Evolutionary conservation across 345 rosid species (phyloP), one percentile per base, ranked within the genome.

Genomic region (Ailanthus altissimus): DNA sequence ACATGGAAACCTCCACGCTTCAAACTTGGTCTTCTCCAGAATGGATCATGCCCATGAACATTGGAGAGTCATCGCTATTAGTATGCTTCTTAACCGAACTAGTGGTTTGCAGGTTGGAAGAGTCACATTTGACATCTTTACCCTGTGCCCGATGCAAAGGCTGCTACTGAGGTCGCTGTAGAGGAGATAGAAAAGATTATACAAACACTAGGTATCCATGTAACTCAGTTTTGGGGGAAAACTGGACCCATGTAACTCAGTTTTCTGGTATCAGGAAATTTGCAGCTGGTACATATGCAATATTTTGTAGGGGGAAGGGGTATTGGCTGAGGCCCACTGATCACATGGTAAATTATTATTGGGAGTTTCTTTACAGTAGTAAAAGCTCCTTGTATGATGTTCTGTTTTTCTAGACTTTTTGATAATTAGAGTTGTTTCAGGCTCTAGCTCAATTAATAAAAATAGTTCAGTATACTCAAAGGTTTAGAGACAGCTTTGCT

Each of bases 261-360:
- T 81, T 92, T 72, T 88, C 85, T 28, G 93, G 91, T 67, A 73
- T 93, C 77, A 92, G 94, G 84, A 90, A 90, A 88, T 93, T 92
- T 73, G 97, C 90, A 58, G 97, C 93, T 1, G 94, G 90, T 75
- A 93, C 98, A 0, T 86, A 92, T 83, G 97, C 97, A 4, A 89
- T 93, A 76, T 93, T 93, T 79, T 93, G 97, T 77, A 85, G 89
- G 2, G 95, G 97, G 13, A 93, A 80, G 75, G 89, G 92, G 90
- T 77, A 92, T 63, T 79, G 74, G 14, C 93, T 93, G 78, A 72
- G 10, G 50, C 97, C 97, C 38, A 67, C 38, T 32, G 38, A 3
- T 86, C 87, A 84, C 84, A 87, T 81, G 93, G 85, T 93, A 75
- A 84, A 86, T 79, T 67, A 86, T 77, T 90, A 93, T 60, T 92